A percentile compares a stretch with the other conserved stretches of the same genome.
Conservation (phyloP, 306 rosid genomes). For the Styphnolobium japonicum region DNA sequence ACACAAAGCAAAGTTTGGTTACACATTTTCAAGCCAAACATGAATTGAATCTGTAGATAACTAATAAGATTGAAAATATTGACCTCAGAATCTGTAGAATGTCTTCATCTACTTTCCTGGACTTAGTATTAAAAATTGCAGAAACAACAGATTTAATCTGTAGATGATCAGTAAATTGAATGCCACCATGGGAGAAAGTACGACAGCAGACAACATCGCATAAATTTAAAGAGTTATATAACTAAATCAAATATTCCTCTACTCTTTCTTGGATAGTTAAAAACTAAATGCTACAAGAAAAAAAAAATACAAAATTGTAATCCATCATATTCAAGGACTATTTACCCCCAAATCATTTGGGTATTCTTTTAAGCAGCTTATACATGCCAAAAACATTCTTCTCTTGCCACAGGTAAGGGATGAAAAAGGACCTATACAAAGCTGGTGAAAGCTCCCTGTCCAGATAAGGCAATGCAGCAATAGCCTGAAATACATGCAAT, state of each 20-base stretch:
- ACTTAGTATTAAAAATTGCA: background rate
- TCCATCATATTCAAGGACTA: constrained; percentile 1
- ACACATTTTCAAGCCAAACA: background rate
- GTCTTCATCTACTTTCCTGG: background rate
- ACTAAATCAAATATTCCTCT: constrained; percentile 27
- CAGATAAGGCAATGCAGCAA: constrained; percentile 82
- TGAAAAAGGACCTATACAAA: constrained; percentile 80
- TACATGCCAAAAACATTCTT: constrained; percentile 92
- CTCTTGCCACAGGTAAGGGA: constrained; percentile 85
- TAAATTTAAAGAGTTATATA: background rate
- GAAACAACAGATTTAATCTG: background rate
- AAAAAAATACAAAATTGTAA: background rate
- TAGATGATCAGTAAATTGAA: background rate
- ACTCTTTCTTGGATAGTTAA: no score
- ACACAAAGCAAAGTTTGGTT: background rate
- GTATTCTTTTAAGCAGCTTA: constrained; percentile 66
- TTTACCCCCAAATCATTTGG: constrained; percentile 27
- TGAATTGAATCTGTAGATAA: background rate
- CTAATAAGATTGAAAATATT: background rate
- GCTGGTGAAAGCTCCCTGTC: constrained; percentile 93
- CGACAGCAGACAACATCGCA: background rate
- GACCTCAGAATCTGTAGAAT: background rate
- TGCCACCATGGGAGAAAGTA: background rate
- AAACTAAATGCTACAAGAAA: no score
- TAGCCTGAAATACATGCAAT: constrained; percentile 41